A percentile compares a stretch with the other conserved stretches of the same genome.
phyloP scores from a whole-genome alignment of 164 flowering plant species.

The Echeveria elegans region DNA sequence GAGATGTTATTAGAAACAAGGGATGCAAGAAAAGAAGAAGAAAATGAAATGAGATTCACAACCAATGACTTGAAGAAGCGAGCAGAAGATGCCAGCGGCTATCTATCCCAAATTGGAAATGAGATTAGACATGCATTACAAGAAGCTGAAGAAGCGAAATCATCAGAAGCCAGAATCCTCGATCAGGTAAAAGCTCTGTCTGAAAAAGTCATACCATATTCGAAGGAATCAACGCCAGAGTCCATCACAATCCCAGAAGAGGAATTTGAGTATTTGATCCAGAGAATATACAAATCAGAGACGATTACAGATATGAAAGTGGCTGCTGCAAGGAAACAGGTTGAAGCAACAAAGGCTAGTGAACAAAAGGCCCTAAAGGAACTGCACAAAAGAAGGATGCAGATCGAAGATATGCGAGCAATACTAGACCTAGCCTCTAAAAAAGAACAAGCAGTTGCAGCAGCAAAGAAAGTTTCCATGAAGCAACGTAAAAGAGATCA shows the following conservation, averaged over 20 bases:
- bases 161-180: slow-evolving; percentile 3
- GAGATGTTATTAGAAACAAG: background rate
- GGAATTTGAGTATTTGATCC: slow-evolving; percentile 6
- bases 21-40: slow-evolving; percentile 5
- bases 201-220: background rate
- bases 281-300: background rate
- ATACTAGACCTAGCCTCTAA: background rate
- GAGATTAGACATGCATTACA: background rate
- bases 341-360: background rate
- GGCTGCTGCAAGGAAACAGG: background rate
- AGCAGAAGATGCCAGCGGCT: background rate
- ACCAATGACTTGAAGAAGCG: background rate
- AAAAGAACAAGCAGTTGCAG: background rate
- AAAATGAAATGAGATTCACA: background rate
- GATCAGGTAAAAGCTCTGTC: background rate
- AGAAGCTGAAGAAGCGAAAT: background rate
- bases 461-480: background rate
- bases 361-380: background rate
- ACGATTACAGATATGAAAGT: background rate
- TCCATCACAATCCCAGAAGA: background rate
- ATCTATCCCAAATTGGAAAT: background rate
- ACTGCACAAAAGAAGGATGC: background rate
- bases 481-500: background rate
- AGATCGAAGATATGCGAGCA: slow-evolving; percentile 1
- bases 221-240: background rate